These are phyloP conservation scores for Dioszegia hungarica DNA, from an alignment of 768 basidiomycete species.

Conservation along the genomic window DNA sequence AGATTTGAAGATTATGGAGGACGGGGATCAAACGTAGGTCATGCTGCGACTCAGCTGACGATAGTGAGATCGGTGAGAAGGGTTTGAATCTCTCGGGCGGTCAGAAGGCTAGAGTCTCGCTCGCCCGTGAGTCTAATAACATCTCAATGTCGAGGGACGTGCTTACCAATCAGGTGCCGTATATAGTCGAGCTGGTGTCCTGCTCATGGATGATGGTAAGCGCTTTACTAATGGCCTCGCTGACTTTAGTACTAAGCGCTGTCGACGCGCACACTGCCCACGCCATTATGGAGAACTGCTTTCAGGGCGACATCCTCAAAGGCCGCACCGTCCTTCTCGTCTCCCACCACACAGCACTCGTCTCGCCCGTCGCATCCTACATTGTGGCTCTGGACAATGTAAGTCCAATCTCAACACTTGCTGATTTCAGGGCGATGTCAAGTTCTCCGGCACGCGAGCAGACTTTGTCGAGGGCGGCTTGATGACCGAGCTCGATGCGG, in stretches of 20 bases:
- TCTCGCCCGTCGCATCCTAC: conserved; percentile 70
- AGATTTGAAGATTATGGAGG: conserved; percentile 63
- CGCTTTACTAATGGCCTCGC: conserved; percentile 45
- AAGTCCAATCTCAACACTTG: neutral
- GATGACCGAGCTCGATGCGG: conserved; percentile 64
- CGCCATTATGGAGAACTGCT: conserved; percentile 72
- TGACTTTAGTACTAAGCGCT: conserved; percentile 40
- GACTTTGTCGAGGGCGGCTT: conserved; percentile 65
- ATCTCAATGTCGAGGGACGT: no score
- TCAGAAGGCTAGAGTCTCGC: no score
- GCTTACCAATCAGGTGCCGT: conserved; percentile 60
- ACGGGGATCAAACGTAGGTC: conserved; percentile 66
- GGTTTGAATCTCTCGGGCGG: conserved; percentile 53
- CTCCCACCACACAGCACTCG: conserved; percentile 90
- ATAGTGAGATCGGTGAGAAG: conserved; percentile 52
- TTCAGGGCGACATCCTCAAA: conserved; percentile 71
- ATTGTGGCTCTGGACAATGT: conserved; percentile 56
- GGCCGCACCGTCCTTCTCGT: conserved; percentile 81
- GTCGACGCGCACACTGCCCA: conserved; percentile 84
- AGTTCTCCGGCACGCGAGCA: conserved; percentile 65
- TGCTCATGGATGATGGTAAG: conserved; percentile 79
- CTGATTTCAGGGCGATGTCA: conserved; percentile 59
- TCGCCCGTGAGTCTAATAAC: no score
- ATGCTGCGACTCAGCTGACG: conserved; percentile 34
- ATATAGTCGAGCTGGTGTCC: conserved; percentile 75